phyloP scores from a whole-genome alignment of 169 alveolate species.

The Perkinsus olseni region DNA sequence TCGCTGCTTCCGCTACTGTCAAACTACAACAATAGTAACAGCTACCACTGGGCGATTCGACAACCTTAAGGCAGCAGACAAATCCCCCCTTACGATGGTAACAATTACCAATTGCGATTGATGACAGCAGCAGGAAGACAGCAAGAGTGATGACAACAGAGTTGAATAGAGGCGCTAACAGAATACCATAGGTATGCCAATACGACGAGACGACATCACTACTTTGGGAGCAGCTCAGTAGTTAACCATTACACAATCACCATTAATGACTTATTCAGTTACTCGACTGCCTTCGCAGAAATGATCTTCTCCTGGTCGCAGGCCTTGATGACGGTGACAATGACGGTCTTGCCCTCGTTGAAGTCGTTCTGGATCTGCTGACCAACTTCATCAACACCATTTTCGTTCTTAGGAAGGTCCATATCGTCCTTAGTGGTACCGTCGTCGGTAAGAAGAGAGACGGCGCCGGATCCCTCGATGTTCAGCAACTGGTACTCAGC shows the following conservation, averaged over 20 bases:
- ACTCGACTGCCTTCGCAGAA: conserved; percentile 58
- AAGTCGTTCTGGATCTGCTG: conserved; percentile 63
- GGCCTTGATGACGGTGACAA: conserved; percentile 79
- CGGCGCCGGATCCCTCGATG: conserved; percentile 85
- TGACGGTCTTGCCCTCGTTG: conserved; percentile 68
- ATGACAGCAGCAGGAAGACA: neutral
- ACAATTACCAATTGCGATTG: too few relatives aligned
- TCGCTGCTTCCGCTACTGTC: neutral
- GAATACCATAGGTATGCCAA: neutral
- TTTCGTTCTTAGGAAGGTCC: conserved; percentile 86
- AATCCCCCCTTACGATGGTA: too few relatives aligned
- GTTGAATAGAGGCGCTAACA: neutral
- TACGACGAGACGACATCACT: neutral
- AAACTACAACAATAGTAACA: neutral
- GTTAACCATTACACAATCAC: neutral
- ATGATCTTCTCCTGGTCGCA: conserved; percentile 78
- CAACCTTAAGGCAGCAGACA: too few relatives aligned
- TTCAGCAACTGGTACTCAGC: conserved; percentile 78
- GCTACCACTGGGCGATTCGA: neutral
- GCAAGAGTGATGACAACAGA: neutral
- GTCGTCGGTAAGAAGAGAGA: conserved; percentile 78
- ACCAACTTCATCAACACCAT: conserved; percentile 81
- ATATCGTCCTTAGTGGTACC: conserved; percentile 92
- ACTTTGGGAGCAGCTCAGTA: neutral
- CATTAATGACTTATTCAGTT: neutral